A percentile compares a stretch with the other conserved stretches of the same genome.
phyloP scores from a whole-genome alignment of 306 rosid genomes.

The Vicia sativa region DNA sequence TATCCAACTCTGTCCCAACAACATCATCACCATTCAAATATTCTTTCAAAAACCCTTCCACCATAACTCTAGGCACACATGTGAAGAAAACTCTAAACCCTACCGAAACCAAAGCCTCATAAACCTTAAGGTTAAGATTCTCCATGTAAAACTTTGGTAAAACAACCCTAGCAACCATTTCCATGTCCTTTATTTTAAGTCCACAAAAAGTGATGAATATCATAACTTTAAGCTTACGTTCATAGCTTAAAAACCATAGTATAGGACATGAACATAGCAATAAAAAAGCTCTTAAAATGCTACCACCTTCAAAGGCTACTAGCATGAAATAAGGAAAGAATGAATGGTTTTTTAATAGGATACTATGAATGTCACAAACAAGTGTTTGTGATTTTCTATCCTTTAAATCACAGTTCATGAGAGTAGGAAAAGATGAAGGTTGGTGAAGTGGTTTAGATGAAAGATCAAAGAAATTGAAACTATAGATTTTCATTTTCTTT shows the following conservation, averaged over 20 bases:
- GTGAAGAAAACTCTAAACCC: constrained; percentile 31
- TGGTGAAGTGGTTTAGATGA: constrained; percentile 22
- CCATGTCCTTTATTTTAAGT: constrained; percentile 35
- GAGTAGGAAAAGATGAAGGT: constrained; percentile 19
- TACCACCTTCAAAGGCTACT: constrained; percentile 79
- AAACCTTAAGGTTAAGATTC: constrained; percentile 25
- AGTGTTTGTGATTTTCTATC: constrained; percentile 43
- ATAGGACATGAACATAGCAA: constrained; percentile 63
- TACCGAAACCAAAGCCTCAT: constrained; percentile 32
- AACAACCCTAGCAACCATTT: constrained; percentile 26
- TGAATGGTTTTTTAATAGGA: constrained; percentile 53
- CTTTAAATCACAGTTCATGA: constrained; percentile 27
- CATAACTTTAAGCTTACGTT: constrained; percentile 34
- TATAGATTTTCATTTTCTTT: background rate
- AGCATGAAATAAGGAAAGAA: constrained; percentile 88
- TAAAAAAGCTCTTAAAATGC: constrained; percentile 62
- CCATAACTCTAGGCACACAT: constrained; percentile 36
- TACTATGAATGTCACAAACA: constrained; percentile 55
- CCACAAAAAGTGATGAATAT: constrained; percentile 39
- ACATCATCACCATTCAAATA: constrained; percentile 35
- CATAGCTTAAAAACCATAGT: constrained; percentile 35
- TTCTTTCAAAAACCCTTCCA: constrained; percentile 34
- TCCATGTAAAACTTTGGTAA: constrained; percentile 39
- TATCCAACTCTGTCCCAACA: constrained; percentile 27
- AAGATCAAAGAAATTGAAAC: constrained; percentile 3